phyloP scores from a whole-genome alignment of 2,329 filamentous ascomycete genomes.

The Claviceps fusiformis region DNA sequence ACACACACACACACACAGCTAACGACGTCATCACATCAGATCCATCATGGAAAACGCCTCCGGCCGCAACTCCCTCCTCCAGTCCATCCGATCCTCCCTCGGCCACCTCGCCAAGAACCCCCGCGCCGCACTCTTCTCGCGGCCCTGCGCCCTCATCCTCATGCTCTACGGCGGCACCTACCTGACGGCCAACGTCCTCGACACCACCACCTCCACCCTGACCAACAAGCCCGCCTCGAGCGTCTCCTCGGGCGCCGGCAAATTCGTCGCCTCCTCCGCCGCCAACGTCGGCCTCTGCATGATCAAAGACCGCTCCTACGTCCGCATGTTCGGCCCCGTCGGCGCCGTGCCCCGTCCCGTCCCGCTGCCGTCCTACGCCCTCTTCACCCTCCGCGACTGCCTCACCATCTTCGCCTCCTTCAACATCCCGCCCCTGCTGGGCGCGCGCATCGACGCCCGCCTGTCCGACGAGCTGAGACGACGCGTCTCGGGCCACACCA shows the following conservation, averaged over 20 bases:
- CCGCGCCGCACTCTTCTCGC: slow-evolving; percentile 46
- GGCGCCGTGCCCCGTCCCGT: slow-evolving; percentile 40
- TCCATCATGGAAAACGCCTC: slow-evolving; percentile 76
- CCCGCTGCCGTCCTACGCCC: slow-evolving; percentile 54
- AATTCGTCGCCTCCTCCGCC: slow-evolving; percentile 69
- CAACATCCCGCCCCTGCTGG: slow-evolving; percentile 71
- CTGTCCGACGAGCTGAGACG: slow-evolving; percentile 34
- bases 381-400: slow-evolving; percentile 75
- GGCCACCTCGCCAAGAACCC: slow-evolving; percentile 43
- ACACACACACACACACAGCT: too few species aligned
- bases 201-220: slow-evolving; percentile 60
- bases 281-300: slow-evolving; percentile 78
- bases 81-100: slow-evolving; percentile 47
- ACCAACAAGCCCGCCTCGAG: slow-evolving; percentile 39
- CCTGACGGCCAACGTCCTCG: slow-evolving; percentile 73
- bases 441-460: slow-evolving; percentile 48
- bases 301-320: slow-evolving; percentile 81
- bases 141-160: slow-evolving; percentile 56
- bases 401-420: slow-evolving; percentile 86
- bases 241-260: slow-evolving; percentile 61
- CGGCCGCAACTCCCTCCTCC: slow-evolving; percentile 44
- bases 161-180: slow-evolving; percentile 81
- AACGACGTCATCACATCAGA: slow-evolving; percentile 25
- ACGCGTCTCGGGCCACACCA: slow-evolving; percentile 37
- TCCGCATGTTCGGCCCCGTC: slow-evolving; percentile 62